These are phyloP conservation scores for Pachysandra terminalis DNA, from an alignment of 164 flowering plant genomes.

Conservation along the genomic window DNA sequence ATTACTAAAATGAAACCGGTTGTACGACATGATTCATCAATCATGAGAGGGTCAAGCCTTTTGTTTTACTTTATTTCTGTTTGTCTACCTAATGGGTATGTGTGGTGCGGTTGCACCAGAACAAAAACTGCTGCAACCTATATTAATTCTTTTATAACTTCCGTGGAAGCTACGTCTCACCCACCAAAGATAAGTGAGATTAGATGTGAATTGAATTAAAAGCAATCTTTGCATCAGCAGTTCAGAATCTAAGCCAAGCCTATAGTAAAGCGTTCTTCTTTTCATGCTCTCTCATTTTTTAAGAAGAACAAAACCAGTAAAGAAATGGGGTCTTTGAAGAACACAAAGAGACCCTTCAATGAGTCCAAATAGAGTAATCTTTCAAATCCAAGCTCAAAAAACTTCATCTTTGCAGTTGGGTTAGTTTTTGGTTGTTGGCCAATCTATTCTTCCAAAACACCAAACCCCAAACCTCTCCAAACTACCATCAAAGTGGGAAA, in stretches of 20 bases:
- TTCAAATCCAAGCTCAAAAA: constrained; percentile 20
- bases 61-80: too few species aligned
- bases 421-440: constrained; percentile 52
- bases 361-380: constrained; percentile 6
- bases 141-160: neutral
- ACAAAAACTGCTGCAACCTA: too few species aligned
- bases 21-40: too few species aligned
- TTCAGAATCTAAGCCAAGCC: neutral
- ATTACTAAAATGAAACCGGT: too few species aligned
- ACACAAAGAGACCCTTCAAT: neutral
- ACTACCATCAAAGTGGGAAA: constrained; percentile 6
- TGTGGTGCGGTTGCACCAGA: neutral
- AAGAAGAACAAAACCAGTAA: neutral
- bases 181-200: neutral
- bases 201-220: too few species aligned
- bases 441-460: constrained; percentile 34
- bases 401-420: constrained; percentile 20
- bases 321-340: neutral
- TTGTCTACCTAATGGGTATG: too few species aligned
- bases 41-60: too few species aligned
- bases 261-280: neutral
- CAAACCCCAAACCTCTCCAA: constrained; percentile 21
- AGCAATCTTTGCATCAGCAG: neutral
- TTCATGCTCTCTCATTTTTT: neutral
- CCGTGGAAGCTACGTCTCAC: constrained; percentile 1